Conservation (phyloP, 805 yeast genomes). For the Citeromyces matritensis region DNA sequence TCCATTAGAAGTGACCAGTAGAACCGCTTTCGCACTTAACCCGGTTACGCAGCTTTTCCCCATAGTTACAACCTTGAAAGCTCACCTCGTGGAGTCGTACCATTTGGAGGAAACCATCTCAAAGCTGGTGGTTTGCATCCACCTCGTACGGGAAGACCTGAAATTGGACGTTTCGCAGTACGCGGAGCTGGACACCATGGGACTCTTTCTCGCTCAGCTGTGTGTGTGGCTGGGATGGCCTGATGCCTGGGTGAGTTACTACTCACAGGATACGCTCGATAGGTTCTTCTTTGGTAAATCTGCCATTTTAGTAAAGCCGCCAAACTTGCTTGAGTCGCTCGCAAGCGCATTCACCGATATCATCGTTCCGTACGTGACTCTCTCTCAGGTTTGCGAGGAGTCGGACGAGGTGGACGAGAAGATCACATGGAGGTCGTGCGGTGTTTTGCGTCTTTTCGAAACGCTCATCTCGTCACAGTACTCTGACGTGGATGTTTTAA, state of each 20-base stretch:
- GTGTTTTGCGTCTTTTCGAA: constrained; percentile 46
- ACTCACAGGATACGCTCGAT: constrained; percentile 17
- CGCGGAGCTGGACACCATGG: constrained; percentile 22
- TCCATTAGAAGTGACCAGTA: constrained; percentile 22
- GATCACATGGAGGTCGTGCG: constrained; percentile 53
- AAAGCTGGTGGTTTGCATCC: constrained; percentile 52
- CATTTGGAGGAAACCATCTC: constrained; percentile 41
- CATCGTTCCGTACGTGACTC: constrained; percentile 41
- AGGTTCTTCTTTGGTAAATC: constrained; percentile 17
- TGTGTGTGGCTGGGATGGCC: constrained; percentile 67
- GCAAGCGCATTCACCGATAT: constrained; percentile 30
- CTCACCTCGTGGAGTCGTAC: constrained; percentile 10
- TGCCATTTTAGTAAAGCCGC: constrained; percentile 34
- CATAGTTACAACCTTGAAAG: constrained; percentile 1
- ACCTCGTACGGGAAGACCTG: constrained; percentile 64
- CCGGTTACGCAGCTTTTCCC: constrained; percentile 3
- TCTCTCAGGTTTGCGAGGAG: constrained; percentile 56
- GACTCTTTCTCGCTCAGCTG: constrained; percentile 42
- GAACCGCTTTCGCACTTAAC: constrained; percentile 2
- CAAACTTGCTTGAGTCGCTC: constrained; percentile 41
- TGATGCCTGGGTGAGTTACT: constrained; percentile 43
- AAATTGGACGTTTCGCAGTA: constrained; percentile 35
- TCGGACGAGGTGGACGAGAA: constrained; percentile 37
- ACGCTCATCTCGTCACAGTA: constrained; percentile 37
- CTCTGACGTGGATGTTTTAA: constrained; percentile 38